Percentiles rank a stretch among this genome's conserved stretches.
phyloP scores from a whole-genome alignment of 768 basidiomycete genomes.

The Termitomyces titanicus region DNA sequence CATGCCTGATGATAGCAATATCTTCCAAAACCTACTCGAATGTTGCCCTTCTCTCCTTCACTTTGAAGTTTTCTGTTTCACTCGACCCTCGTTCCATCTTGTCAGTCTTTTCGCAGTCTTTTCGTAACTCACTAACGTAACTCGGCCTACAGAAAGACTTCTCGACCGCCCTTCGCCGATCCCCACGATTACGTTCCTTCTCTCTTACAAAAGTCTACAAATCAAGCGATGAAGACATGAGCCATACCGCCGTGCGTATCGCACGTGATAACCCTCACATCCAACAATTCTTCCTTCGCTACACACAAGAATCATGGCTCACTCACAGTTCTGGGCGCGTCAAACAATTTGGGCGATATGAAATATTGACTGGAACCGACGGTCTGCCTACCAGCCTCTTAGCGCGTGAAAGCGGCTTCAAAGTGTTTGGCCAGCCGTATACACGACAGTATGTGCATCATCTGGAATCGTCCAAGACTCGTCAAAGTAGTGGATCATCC shows the following conservation, averaged over 20 bases:
- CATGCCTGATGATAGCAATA: slow-evolving; percentile 26
- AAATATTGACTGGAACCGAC: slow-evolving; percentile 12
- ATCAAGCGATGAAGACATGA: slow-evolving; percentile 31
- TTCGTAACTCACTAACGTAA: background rate
- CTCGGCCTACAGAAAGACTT: slow-evolving; percentile 25
- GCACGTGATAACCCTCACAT: slow-evolving; percentile 29
- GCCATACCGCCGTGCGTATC: slow-evolving; percentile 24
- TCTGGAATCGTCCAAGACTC: slow-evolving; percentile 11
- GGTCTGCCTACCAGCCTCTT: slow-evolving; percentile 13
- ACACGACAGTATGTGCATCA: slow-evolving; percentile 11
- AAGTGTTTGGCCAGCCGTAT: slow-evolving; percentile 15
- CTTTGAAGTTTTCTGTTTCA: slow-evolving; percentile 32
- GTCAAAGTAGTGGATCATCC: slow-evolving; percentile 11
- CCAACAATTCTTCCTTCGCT: slow-evolving; percentile 27
- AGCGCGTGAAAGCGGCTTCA: slow-evolving; percentile 15
- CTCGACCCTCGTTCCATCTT: slow-evolving; percentile 30
- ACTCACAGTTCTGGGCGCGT: slow-evolving; percentile 28
- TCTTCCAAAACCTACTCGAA: slow-evolving; percentile 25
- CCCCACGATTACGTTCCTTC: slow-evolving; percentile 30
- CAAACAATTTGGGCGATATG: slow-evolving; percentile 30
- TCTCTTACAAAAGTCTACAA: slow-evolving; percentile 33
- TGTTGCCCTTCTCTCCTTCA: slow-evolving; percentile 29
- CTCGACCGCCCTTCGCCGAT: slow-evolving; percentile 22
- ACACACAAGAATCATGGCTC: slow-evolving; percentile 33
- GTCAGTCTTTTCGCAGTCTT: slow-evolving; percentile 19